phyloP scores from a whole-genome alignment of 2,329 filamentous ascomycete species.

The Thermothelomyces thermophilus region DNA sequence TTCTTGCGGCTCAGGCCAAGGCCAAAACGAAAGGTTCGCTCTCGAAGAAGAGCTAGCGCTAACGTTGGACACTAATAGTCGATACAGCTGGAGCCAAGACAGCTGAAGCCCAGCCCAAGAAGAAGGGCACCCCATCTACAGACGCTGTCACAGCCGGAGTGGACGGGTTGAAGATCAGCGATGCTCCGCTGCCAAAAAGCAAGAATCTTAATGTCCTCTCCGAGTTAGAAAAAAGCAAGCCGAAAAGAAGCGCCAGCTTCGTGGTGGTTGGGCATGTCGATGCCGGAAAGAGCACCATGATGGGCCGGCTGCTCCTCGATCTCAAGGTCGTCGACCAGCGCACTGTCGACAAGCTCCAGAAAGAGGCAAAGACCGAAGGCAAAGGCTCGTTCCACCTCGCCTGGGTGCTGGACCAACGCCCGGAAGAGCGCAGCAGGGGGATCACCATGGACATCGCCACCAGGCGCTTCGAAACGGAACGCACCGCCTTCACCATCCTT shows the following conservation, averaged over 20 bases:
- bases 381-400: constrained; percentile 95
- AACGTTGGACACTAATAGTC: constrained; percentile 46
- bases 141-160: constrained; percentile 33
- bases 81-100: constrained; percentile 45
- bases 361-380: constrained; percentile 83
- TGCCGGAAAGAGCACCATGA: constrained; percentile 93
- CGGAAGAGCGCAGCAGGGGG: constrained; percentile 80
- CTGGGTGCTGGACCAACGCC: constrained; percentile 91
- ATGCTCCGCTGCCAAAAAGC: constrained; percentile 53
- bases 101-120: constrained; percentile 34
- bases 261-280: constrained; percentile 96
- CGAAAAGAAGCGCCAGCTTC: constrained; percentile 80
- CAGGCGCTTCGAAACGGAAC: constrained; percentile 86
- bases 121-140: constrained; percentile 29
- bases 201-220: constrained; percentile 81
- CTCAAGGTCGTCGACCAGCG: constrained; percentile 81
- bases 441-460: constrained; percentile 97
- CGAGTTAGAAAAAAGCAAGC: constrained; percentile 68
- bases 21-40: constrained; percentile 86
- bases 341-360: constrained; percentile 79
- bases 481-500: constrained; percentile 83
- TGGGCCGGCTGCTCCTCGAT: constrained; percentile 89
- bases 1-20: constrained; percentile 79
- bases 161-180: constrained; percentile 39
- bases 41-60: constrained; percentile 44